Conservation (phyloP, 176 grass and related monocot species). For the Eremochloa ophiuroides region DNA sequence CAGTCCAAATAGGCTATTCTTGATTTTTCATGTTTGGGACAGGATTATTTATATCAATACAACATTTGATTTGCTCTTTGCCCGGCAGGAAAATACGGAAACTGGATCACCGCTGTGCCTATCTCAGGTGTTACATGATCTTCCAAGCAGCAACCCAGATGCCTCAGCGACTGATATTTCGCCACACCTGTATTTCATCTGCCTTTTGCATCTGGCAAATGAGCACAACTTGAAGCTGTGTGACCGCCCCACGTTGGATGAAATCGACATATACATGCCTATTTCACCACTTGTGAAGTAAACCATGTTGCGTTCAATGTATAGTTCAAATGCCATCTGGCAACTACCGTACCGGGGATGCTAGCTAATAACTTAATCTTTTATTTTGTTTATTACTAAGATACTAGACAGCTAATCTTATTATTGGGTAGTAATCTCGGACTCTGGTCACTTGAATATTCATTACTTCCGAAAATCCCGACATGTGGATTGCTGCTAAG, state of each 20-base stretch:
- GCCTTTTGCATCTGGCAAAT: constrained; percentile 89
- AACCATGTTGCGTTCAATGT: not conserved
- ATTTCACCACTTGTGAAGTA: constrained; percentile 40
- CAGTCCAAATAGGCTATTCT: not conserved
- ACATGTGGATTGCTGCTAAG: not conserved
- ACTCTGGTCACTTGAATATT: too few species aligned
- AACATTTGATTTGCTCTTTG: constrained; percentile 3
- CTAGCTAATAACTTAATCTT: not conserved
- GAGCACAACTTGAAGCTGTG: constrained; percentile 59
- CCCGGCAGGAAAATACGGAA: constrained; percentile 32
- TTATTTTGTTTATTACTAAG: not conserved
- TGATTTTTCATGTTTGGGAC: not conserved
- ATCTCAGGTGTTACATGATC: constrained; percentile 54
- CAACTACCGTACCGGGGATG: not conserved
- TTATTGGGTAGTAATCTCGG: not conserved
- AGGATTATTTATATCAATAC: not conserved
- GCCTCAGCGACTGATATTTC: constrained; percentile 63
- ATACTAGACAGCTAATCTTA: too few species aligned
- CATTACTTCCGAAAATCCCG: too few species aligned
- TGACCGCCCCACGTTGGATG: constrained; percentile 66
- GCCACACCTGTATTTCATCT: constrained; percentile 88
- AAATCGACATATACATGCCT: constrained; percentile 72
- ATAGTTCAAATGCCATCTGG: not conserved
- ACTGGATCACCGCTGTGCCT: constrained; percentile 36
- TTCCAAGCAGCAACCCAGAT: constrained; percentile 53